Conservation (phyloP, 768 basidiomycete genomes). For the Hypholoma sublateritium region DNA sequence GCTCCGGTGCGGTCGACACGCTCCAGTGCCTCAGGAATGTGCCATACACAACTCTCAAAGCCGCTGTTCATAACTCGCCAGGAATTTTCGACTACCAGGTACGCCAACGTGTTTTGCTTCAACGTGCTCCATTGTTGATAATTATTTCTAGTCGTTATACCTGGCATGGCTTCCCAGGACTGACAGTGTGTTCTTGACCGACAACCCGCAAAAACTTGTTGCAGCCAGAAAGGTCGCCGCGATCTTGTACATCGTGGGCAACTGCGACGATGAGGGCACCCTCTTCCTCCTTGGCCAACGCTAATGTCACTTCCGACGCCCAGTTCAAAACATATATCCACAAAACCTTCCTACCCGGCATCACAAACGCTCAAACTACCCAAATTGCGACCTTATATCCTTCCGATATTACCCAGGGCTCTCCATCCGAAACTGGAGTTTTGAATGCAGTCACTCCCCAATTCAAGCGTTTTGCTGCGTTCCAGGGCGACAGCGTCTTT, state of each 20-base stretch:
- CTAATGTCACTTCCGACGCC: constrained; percentile 20
- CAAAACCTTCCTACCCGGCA: constrained; percentile 31
- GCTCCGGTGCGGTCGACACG: constrained; percentile 33
- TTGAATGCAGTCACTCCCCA: constrained; percentile 42
- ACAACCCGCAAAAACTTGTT: constrained; percentile 41
- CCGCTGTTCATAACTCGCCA: constrained; percentile 39
- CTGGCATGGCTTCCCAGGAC: constrained; percentile 49
- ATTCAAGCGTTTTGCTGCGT: constrained; percentile 46
- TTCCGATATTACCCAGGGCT: constrained; percentile 41
- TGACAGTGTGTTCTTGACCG: constrained; percentile 50
- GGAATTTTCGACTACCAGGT: constrained; percentile 41
- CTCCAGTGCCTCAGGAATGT: constrained; percentile 39
- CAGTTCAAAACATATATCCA: constrained; percentile 22
- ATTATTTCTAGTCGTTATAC: constrained; percentile 33
- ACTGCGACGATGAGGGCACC: constrained; percentile 65
- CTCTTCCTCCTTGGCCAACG: constrained; percentile 14
- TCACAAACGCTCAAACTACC: constrained; percentile 26
- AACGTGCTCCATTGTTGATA: background rate
- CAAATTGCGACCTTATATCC: constrained; percentile 37
- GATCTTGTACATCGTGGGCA: constrained; percentile 50
- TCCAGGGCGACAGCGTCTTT: too few relatives aligned
- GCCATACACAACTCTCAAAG: constrained; percentile 33
- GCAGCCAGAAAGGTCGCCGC: constrained; percentile 43
- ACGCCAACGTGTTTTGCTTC: background rate
- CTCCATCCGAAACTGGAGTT: constrained; percentile 49